These are phyloP conservation scores for Lablab purpureus DNA, from an alignment of 306 rosid species.

Conservation along the genomic window DNA sequence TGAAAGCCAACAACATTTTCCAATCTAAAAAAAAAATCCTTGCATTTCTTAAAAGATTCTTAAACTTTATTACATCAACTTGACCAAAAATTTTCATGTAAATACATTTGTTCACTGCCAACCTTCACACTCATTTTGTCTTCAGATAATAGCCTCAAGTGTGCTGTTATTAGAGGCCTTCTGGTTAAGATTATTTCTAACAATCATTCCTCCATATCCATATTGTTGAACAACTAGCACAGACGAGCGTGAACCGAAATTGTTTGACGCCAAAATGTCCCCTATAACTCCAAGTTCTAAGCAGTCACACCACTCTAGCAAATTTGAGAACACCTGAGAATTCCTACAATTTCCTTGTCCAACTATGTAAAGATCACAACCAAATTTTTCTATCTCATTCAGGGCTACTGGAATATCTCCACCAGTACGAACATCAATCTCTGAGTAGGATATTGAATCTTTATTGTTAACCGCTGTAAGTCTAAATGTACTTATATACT, in stretches of 20 bases:
- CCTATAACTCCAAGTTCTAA: constrained; percentile 64
- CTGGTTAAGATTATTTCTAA: neutral
- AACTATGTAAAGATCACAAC: constrained; percentile 55
- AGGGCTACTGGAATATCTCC: constrained; percentile 50
- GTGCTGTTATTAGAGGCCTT: neutral
- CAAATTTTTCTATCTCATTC: constrained; percentile 41
- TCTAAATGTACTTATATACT: constrained; percentile 50
- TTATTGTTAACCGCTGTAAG: constrained; percentile 35
- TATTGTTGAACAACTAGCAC: constrained; percentile 61
- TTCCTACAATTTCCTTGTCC: constrained; percentile 57
- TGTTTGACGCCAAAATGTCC: constrained; percentile 57
- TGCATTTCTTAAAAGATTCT: too few species aligned
- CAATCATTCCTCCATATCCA: constrained; percentile 49
- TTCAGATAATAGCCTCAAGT: constrained; percentile 14
- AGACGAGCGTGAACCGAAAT: constrained; percentile 49
- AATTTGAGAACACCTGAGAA: constrained; percentile 24
- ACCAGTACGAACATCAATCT: constrained; percentile 42
- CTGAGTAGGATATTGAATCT: constrained; percentile 47
- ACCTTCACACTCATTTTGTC: neutral
- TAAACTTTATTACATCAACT: too few species aligned
- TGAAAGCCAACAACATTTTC: too few species aligned
- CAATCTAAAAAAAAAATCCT: too few species aligned
- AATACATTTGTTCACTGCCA: constrained; percentile 32
- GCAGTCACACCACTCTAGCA: constrained; percentile 62
- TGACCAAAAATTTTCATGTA: neutral